Percentiles rank a stretch among this genome's conserved stretches.
phyloP scores from a whole-genome alignment of 129 eudicot species.

The Calendula officinalis region DNA sequence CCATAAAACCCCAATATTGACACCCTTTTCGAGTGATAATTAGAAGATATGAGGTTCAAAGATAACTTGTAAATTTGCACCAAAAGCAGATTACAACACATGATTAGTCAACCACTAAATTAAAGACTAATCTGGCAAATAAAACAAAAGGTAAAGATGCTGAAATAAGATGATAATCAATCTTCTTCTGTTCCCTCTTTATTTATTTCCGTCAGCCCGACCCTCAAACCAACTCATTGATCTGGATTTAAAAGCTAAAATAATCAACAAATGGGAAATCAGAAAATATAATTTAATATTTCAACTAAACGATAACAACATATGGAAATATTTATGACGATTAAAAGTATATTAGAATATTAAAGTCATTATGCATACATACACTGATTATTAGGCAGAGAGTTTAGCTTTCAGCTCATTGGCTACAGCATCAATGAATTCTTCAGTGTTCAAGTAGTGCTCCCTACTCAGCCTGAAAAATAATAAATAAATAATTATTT shows the following conservation, averaged over 20 bases:
- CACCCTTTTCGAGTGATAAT: too few relatives aligned
- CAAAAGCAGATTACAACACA: constrained; percentile 1
- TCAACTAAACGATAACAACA: too few relatives aligned
- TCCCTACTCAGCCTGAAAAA: constrained; percentile 40
- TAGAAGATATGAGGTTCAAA: too few relatives aligned
- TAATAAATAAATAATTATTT: constrained; percentile 4
- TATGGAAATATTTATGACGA: too few relatives aligned
- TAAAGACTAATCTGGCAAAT: background rate
- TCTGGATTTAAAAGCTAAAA: background rate
- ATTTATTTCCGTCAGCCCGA: too few relatives aligned
- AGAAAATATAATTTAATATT: background rate
- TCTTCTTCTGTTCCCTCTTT: too few relatives aligned
- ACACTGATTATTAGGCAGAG: constrained; percentile 39
- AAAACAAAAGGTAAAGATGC: background rate
- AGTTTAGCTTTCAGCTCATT: constrained; percentile 76
- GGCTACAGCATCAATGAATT: constrained; percentile 90
- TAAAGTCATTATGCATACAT: constrained; percentile 27
- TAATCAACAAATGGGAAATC: background rate
- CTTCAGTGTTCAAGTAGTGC: constrained; percentile 81
- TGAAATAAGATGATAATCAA: too few relatives aligned
- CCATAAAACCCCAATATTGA: too few relatives aligned
- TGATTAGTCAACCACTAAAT: constrained; percentile 8
- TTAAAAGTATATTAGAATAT: too few relatives aligned
- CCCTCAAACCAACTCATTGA: too few relatives aligned
- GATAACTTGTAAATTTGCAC: too few relatives aligned